Base-by-base conservation (phyloP, 306 rosid species). In the Quercus glauca region DNA sequence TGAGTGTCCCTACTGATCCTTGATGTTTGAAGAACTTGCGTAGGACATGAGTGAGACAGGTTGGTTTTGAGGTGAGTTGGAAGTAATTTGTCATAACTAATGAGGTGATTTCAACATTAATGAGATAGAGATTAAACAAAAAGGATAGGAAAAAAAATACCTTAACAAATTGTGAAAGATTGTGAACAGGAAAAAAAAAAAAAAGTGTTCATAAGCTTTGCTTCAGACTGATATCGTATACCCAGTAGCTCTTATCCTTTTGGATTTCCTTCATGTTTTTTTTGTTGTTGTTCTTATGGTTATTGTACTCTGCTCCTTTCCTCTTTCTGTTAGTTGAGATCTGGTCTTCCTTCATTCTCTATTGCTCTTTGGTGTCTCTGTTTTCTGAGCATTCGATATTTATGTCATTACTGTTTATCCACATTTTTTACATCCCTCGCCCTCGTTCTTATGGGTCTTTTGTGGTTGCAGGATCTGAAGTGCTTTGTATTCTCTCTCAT, bases 401-500 rank as follows among this genome's bases (percentile, higher is more conserved):
- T 45, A n/a, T 11, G 41, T 29, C 28, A 29, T 78, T 78, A 7
- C 26, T n/a, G 21, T 56, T 77, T 31, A 68, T 55, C 45, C 69
- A 67, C 73, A 55, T 41, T 65, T 65, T 64, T 21, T 49, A 49
- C 69, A 67, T 70, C 51, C 31, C 73, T n/a, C 2, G 43, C 19
- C 55, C 61, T 14, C 21, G 15, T 79, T 73, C 80, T 82, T 53
- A 75, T 67, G 18, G 73, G 52, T 70, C 83, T 75, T 58, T 10
- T 82, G 74, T 79, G 75, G 73, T 52, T 86, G 89, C 91, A 94
- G 97, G 97, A 94, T 79, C 90, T 92, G 86, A 94, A 94, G 88
- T 94, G 98, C 90, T 94, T 94, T 74, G 98, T 94, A 45, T 94
- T 94, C 84, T 94, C 97, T 80, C 94, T 94, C 20, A 90, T 94